Conservation (phyloP, 2,329 filamentous ascomycete genomes). For the Diaporthe citri region DNA sequence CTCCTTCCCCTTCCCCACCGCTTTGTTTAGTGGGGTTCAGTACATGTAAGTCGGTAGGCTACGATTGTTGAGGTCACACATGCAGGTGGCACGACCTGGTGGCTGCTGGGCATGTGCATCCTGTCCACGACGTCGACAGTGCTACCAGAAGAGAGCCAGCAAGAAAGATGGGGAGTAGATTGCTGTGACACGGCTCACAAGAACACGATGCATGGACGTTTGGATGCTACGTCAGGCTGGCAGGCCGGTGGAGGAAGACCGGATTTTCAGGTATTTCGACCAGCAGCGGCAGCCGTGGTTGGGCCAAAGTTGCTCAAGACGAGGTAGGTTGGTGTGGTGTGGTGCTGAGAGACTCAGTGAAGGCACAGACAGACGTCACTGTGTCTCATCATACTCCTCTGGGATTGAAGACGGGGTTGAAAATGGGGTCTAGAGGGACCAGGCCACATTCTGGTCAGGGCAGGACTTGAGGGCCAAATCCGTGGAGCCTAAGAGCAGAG, state of each 20-base stretch:
- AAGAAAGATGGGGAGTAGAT: not conserved
- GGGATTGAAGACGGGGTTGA: not conserved
- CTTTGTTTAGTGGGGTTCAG: slow-evolving; percentile 5
- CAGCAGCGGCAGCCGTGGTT: not conserved
- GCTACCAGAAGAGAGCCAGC: slow-evolving; percentile 6
- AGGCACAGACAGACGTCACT: slow-evolving; percentile 11
- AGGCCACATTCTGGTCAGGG: not conserved
- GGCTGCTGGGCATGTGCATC: slow-evolving; percentile 22
- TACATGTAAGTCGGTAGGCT: slow-evolving; percentile 2
- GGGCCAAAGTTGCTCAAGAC: not conserved
- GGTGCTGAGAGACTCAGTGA: not conserved
- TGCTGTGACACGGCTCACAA: slow-evolving; percentile 4
- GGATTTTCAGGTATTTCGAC: not conserved
- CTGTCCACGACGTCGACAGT: slow-evolving; percentile 22
- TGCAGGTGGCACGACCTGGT: slow-evolving; percentile 14
- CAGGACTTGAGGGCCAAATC: not conserved
- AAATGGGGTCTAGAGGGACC: not conserved
- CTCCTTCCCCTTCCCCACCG: not conserved
- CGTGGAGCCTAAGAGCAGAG: not conserved
- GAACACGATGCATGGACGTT: slow-evolving; percentile 25
- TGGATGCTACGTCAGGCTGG: slow-evolving; percentile 25
- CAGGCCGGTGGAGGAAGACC: not conserved
- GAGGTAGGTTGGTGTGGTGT: not conserved
- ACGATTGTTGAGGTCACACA: slow-evolving; percentile 12
- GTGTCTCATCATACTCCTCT: not conserved